Evolutionary conservation across 1,139 yeast genomes (phyloP).

Genomic region (Diutina neorugosa): DNA sequence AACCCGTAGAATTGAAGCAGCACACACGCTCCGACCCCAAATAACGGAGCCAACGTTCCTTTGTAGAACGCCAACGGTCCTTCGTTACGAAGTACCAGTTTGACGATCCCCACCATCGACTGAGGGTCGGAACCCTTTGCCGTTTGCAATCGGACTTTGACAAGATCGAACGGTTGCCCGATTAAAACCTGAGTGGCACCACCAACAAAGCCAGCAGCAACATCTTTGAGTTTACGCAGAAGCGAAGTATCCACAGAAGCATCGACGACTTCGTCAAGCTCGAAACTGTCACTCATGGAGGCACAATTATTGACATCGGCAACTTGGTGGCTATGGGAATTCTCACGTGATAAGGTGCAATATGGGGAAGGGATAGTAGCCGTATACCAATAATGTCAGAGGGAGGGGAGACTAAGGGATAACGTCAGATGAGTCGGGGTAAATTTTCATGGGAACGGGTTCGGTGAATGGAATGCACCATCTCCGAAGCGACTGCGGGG

Average conservation of each 20-base stretch:
- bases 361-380: not conserved
- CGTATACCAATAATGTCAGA: not conserved
- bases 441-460: too few species aligned
- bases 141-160: constrained; percentile 55
- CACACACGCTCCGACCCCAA: constrained; percentile 65
- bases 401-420: not conserved
- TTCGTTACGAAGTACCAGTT: constrained; percentile 44
- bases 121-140: constrained; percentile 14
- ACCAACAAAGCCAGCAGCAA: constrained; percentile 38
- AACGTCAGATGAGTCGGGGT: too few species aligned
- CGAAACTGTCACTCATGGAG: not conserved
- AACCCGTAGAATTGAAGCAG: constrained; percentile 68
- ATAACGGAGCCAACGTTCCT: constrained; percentile 38
- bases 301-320: not conserved
- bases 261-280: not conserved
- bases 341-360: not conserved
- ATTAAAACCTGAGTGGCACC: constrained; percentile 61
- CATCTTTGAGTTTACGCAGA: constrained; percentile 48
- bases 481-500: not conserved
- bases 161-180: constrained; percentile 66
- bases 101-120: constrained; percentile 34
- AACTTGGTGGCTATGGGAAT: not conserved
- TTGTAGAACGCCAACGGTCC: constrained; percentile 47
- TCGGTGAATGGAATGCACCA: not conserved
- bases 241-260: constrained; percentile 34